phyloP scores from a whole-genome alignment of 140 eudicot genomes.

The Flaveria floridana region DNA sequence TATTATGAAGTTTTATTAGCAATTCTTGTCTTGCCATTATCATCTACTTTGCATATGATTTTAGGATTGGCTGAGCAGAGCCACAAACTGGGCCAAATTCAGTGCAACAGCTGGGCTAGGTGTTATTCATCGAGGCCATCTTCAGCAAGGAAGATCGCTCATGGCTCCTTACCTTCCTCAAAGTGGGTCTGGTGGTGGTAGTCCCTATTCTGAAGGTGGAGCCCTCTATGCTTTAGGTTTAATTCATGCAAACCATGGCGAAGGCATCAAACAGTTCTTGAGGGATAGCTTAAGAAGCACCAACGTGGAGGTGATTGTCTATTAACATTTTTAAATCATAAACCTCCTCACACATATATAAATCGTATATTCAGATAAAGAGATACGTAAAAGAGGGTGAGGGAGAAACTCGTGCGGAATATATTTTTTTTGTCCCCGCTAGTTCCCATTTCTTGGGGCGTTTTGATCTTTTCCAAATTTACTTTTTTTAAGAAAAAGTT shows the following conservation, averaged over 20 bases:
- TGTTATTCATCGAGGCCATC: conserved; percentile 86
- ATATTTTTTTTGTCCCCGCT: neutral
- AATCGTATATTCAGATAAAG: neutral
- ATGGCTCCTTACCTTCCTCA: conserved; percentile 99
- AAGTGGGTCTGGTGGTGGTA: conserved; percentile 86
- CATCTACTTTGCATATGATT: conserved; percentile 15
- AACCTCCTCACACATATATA: neutral
- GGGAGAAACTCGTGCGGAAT: neutral
- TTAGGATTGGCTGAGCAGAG: conserved; percentile 98
- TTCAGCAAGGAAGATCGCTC: conserved; percentile 94
- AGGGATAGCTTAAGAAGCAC: conserved; percentile 88
- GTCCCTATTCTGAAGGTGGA: conserved; percentile 99
- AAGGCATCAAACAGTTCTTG: conserved; percentile 89
- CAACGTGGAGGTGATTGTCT: conserved; percentile 71
- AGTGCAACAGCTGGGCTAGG: conserved; percentile 99
- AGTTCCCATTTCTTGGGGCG: neutral
- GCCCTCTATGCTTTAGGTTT: conserved; percentile 93
- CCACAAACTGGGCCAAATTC: conserved; percentile 98
- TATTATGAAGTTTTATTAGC: neutral
- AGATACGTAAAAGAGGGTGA: neutral
- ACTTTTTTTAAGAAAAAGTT: neutral
- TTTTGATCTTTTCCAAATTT: neutral
- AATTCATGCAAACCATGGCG: conserved; percentile 98
- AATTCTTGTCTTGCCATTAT: conserved; percentile 2
- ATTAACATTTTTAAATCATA: neutral